These are phyloP conservation scores for Scleroderma bovista DNA, from an alignment of 768 basidiomycete genomes.

Conservation along the genomic window DNA sequence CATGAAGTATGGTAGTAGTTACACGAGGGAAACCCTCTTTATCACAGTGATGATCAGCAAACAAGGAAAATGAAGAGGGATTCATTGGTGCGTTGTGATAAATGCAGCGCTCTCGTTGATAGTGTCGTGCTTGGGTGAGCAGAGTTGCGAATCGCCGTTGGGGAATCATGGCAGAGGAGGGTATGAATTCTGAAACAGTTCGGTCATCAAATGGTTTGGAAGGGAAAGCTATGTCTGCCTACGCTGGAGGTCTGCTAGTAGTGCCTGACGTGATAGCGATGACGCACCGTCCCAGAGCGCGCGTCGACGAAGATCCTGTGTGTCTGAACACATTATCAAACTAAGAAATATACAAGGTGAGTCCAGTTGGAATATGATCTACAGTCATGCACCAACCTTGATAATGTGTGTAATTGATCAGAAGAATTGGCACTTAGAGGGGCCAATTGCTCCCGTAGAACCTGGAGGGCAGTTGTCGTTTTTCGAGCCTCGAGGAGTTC, in stretches of 20 bases:
- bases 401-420: slow-evolving; percentile 79
- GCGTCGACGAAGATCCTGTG: slow-evolving; percentile 74
- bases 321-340: slow-evolving; percentile 87
- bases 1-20: slow-evolving; percentile 79
- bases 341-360: slow-evolving; percentile 37
- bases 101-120: slow-evolving; percentile 77
- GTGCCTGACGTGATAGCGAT: slow-evolving; percentile 67
- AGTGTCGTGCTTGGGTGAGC: slow-evolving; percentile 74
- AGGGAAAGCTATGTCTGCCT: slow-evolving; percentile 18
- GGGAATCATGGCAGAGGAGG: slow-evolving; percentile 90
- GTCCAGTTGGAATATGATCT: slow-evolving; percentile 8
- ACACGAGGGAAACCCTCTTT: slow-evolving; percentile 77
- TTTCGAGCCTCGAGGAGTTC: slow-evolving; percentile 82
- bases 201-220: background rate
- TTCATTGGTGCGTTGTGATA: slow-evolving; percentile 76
- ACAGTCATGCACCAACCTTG: slow-evolving; percentile 53
- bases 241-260: slow-evolving; percentile 85
- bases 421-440: slow-evolving; percentile 66
- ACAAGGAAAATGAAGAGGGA: slow-evolving; percentile 66
- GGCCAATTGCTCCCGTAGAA: slow-evolving; percentile 84
- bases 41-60: slow-evolving; percentile 81
- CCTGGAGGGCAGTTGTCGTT: slow-evolving; percentile 76
- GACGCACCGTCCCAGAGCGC: slow-evolving; percentile 88
- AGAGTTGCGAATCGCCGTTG: slow-evolving; percentile 81
- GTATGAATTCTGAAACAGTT: slow-evolving; percentile 65